phyloP scores from a whole-genome alignment of 306 rosid species.

The Potentilla sterilis region DNA sequence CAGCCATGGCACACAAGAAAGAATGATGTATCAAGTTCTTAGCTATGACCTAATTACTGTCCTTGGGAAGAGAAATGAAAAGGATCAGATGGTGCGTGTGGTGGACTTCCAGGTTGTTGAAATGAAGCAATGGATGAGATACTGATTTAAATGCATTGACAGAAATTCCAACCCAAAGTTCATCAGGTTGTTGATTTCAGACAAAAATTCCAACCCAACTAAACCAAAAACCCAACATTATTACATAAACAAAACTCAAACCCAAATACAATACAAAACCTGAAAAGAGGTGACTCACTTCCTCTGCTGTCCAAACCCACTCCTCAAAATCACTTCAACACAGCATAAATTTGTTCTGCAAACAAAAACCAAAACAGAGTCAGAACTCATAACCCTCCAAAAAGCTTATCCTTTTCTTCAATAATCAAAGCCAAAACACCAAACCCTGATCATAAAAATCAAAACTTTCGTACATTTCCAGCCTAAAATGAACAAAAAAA shows the following conservation, averaged over 20 bases:
- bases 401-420: neutral
- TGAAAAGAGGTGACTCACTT: neutral
- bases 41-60: neutral
- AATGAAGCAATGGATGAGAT: neutral
- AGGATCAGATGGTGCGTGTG: neutral
- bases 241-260: neutral
- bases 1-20: neutral
- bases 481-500: no score
- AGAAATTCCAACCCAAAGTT: neutral
- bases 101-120: neutral
- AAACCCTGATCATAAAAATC: neutral
- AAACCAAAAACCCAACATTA: neutral
- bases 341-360: neutral
- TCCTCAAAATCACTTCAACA: neutral
- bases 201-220: neutral
- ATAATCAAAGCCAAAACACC: neutral
- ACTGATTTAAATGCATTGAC: neutral
- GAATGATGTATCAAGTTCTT: neutral
- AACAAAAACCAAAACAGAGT: neutral
- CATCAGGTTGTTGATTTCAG: no score
- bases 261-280: neutral
- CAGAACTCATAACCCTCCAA: neutral
- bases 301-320: neutral
- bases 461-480: neutral
- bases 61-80: conserved; percentile 8